Conservation (phyloP, 148 eudicot species). For the Rhododendron vialii region DNA sequence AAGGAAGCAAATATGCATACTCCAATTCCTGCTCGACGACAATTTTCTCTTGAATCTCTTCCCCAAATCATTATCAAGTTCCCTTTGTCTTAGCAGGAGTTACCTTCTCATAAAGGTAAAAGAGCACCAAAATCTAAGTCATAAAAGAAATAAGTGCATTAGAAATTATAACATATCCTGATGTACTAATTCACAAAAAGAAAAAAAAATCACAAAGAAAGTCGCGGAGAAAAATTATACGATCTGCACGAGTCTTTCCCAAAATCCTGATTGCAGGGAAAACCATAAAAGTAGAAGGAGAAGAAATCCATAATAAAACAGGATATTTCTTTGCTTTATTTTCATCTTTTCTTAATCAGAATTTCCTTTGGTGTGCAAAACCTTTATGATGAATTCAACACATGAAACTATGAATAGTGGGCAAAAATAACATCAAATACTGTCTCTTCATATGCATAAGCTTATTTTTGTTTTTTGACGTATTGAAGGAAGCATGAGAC, state of each 20-base stretch:
- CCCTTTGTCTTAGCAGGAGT: conserved; percentile 30
- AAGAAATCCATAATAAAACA: not conserved
- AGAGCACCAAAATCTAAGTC: conserved; percentile 11
- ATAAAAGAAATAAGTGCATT: not conserved
- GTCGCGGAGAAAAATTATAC: not conserved
- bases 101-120: conserved; percentile 14
- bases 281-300: not conserved
- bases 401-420: not conserved
- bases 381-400: not conserved
- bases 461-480: not conserved
- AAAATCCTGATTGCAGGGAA: not conserved
- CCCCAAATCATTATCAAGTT: conserved; percentile 69
- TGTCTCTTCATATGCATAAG: not conserved
- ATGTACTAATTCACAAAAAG: not conserved
- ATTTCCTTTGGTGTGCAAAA: not conserved
- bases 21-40: conserved; percentile 44
- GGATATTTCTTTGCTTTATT: not conserved
- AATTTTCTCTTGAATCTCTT: conserved; percentile 38
- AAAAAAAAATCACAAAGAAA: not conserved
- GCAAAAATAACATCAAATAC: not conserved
- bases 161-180: not conserved
- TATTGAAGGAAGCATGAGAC: not conserved
- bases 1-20: conserved; percentile 36
- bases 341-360: not conserved
- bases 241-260: not conserved